These are phyloP conservation scores for Begonia peltatifolia DNA, from an alignment of 306 rosid genomes.

Conservation along the genomic window DNA sequence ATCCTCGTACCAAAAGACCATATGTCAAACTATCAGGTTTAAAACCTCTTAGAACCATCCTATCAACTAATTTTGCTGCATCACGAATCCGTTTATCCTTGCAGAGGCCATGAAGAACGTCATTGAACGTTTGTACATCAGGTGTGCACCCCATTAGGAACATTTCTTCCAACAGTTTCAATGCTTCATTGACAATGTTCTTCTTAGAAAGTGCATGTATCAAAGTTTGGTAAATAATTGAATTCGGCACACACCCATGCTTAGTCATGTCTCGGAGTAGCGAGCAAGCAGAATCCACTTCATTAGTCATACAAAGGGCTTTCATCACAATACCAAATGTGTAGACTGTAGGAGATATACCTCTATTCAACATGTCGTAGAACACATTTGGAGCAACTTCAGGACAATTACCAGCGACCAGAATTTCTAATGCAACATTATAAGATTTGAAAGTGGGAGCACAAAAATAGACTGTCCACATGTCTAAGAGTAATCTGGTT, in stretches of 20 bases:
- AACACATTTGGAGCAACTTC: slow-evolving; percentile 55
- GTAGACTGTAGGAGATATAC: slow-evolving; percentile 50
- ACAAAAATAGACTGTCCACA: slow-evolving; percentile 49
- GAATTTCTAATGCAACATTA: slow-evolving; percentile 61
- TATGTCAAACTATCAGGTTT: slow-evolving; percentile 52
- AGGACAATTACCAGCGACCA: slow-evolving; percentile 62
- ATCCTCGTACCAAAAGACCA: slow-evolving; percentile 63
- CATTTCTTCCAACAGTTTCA: slow-evolving; percentile 76
- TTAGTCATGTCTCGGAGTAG: slow-evolving; percentile 81
- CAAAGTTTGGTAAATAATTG: slow-evolving; percentile 70
- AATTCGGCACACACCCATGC: slow-evolving; percentile 84
- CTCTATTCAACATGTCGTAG: slow-evolving; percentile 77
- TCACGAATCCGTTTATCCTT: slow-evolving; percentile 41
- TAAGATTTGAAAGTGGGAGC: slow-evolving; percentile 63
- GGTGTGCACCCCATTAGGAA: slow-evolving; percentile 81
- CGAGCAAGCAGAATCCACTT: slow-evolving; percentile 76
- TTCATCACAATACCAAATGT: slow-evolving; percentile 75
- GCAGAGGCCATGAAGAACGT: slow-evolving; percentile 69
- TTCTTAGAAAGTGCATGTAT: slow-evolving; percentile 64
- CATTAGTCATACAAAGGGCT: slow-evolving; percentile 59
- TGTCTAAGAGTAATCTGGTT: slow-evolving; percentile 73
- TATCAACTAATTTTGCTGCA: slow-evolving; percentile 68
- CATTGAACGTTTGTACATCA: slow-evolving; percentile 81
- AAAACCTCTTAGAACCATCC: slow-evolving; percentile 66
- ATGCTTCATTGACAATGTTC: slow-evolving; percentile 53